Conservation (phyloP, 1,139 yeast genomes). For the Lodderomyces oxycetoniae region DNA sequence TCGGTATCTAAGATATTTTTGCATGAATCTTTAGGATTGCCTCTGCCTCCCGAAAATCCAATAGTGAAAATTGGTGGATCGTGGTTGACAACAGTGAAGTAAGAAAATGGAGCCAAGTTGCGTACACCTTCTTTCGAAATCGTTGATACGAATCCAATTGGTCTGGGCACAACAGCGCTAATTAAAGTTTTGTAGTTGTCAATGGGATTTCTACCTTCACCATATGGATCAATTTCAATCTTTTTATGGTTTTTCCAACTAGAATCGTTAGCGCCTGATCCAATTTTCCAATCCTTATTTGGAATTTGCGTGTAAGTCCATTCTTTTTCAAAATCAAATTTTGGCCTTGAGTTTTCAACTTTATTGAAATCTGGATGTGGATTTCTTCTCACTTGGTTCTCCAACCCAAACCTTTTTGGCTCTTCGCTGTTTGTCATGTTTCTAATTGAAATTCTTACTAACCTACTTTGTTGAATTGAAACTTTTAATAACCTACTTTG, state of each 20-base stretch:
- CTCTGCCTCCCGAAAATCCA: constrained; percentile 42
- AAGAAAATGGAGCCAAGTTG: constrained; percentile 60
- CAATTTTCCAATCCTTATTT: constrained; percentile 41
- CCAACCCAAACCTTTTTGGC: constrained; percentile 15
- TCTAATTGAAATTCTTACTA: too few relatives aligned
- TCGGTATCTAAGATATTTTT: constrained; percentile 45
- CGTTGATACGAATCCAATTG: constrained; percentile 55
- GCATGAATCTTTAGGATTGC: constrained; percentile 45
- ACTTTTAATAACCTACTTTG: too few relatives aligned
- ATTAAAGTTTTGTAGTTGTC: constrained; percentile 49
- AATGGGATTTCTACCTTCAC: constrained; percentile 32
- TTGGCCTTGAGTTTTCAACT: constrained; percentile 22
- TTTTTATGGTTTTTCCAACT: constrained; percentile 43
- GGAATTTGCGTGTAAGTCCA: constrained; percentile 24
- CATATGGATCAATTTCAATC: constrained; percentile 47
- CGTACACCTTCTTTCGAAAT: constrained; percentile 36
- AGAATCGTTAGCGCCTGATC: constrained; percentile 45
- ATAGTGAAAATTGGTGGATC: constrained; percentile 59
- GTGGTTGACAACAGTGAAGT: constrained; percentile 42
- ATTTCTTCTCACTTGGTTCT: constrained; percentile 17
- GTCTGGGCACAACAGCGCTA: constrained; percentile 54
- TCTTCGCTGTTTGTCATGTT: constrained; percentile 2
- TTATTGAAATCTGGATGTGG: constrained; percentile 25
- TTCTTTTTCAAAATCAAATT: constrained; percentile 17
- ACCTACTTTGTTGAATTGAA: too few relatives aligned